Evolutionary conservation across 805 yeast species (phyloP).

Genomic region (Komagataella pastoris): DNA sequence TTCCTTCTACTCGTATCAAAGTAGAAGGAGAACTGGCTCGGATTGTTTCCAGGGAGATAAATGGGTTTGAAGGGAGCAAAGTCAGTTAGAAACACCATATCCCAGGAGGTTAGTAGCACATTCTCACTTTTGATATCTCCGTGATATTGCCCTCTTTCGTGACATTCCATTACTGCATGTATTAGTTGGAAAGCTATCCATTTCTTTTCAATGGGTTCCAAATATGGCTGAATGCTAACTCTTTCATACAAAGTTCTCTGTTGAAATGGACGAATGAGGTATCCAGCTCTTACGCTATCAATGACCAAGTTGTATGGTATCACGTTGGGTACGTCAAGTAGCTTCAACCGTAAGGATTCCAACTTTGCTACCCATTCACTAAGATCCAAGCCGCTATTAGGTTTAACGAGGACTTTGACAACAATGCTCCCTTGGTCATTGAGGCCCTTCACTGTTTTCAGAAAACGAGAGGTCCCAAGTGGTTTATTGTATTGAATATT

Average conservation of each 20-base stretch:
- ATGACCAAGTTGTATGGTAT: slow-evolving; percentile 61
- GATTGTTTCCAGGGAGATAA: slow-evolving; percentile 82
- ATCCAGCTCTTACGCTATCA: slow-evolving; percentile 88
- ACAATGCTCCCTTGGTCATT: slow-evolving; percentile 63
- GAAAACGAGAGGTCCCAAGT: slow-evolving; percentile 68
- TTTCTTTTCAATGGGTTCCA: slow-evolving; percentile 65
- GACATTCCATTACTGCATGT: slow-evolving; percentile 49
- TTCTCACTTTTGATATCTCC: slow-evolving; percentile 93
- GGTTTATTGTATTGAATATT: slow-evolving; percentile 65
- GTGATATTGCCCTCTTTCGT: slow-evolving; percentile 49
- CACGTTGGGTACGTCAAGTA: slow-evolving; percentile 45
- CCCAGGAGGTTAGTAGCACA: slow-evolving; percentile 75
- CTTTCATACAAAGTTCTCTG: slow-evolving; percentile 79
- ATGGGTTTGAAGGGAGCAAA: slow-evolving; percentile 81
- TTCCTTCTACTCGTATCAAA: slow-evolving; percentile 85
- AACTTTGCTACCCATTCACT: slow-evolving; percentile 13
- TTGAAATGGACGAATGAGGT: slow-evolving; percentile 71
- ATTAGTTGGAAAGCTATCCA: slow-evolving; percentile 80
- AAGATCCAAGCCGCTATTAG: slow-evolving; percentile 28
- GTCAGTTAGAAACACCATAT: slow-evolving; percentile 74
- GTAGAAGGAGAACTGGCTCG: slow-evolving; percentile 81
- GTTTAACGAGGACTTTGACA: slow-evolving; percentile 75
- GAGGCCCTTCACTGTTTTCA: slow-evolving; percentile 73
- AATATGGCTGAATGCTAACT: slow-evolving; percentile 74
- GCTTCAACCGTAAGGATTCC: slow-evolving; percentile 20